Evolutionary conservation across 2,329 filamentous ascomycete genomes (phyloP).

Genomic region (Zelopaecilomyces penicillatus): DNA sequence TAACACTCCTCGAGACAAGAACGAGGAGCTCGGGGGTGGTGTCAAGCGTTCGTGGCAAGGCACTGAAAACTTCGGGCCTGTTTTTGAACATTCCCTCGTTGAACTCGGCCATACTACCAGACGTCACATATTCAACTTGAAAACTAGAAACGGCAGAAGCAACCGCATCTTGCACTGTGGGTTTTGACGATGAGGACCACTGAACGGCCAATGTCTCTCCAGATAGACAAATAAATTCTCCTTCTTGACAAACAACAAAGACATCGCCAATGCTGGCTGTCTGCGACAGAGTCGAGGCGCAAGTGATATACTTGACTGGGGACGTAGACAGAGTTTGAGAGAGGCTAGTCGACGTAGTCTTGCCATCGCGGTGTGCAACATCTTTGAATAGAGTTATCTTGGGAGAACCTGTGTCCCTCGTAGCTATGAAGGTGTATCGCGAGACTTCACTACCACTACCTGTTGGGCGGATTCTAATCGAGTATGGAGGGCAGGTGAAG

Average conservation of each 20-base stretch:
- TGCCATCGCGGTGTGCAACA: conserved; percentile 40
- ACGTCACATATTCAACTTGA: conserved; percentile 41
- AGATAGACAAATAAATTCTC: conserved; percentile 52
- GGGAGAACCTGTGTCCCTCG: conserved; percentile 36
- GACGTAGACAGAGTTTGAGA: conserved; percentile 34
- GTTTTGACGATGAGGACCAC: conserved; percentile 27
- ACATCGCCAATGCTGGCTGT: conserved; percentile 29
- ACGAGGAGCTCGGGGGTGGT: conserved; percentile 45
- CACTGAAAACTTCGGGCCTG: conserved; percentile 41
- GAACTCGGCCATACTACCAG: conserved; percentile 39
- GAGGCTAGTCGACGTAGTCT: conserved; percentile 42
- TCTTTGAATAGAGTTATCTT: conserved; percentile 55
- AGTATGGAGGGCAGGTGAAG: conserved; percentile 55
- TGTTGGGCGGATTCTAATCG: conserved; percentile 43
- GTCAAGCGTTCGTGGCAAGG: conserved; percentile 40
- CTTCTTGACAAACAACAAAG: conserved; percentile 50
- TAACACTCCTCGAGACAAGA: conserved; percentile 35
- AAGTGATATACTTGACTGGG: conserved; percentile 27
- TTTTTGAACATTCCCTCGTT: conserved; percentile 48
- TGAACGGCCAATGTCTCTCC: conserved; percentile 36
- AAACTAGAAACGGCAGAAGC: conserved; percentile 26
- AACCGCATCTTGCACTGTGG: conserved; percentile 27
- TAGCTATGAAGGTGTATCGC: conserved; percentile 55
- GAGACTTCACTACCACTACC: conserved; percentile 37
- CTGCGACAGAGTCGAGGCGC: conserved; percentile 19